phyloP scores from a whole-genome alignment of 2,329 filamentous ascomycete genomes.

The Ophiosphaerella herpotricha region DNA sequence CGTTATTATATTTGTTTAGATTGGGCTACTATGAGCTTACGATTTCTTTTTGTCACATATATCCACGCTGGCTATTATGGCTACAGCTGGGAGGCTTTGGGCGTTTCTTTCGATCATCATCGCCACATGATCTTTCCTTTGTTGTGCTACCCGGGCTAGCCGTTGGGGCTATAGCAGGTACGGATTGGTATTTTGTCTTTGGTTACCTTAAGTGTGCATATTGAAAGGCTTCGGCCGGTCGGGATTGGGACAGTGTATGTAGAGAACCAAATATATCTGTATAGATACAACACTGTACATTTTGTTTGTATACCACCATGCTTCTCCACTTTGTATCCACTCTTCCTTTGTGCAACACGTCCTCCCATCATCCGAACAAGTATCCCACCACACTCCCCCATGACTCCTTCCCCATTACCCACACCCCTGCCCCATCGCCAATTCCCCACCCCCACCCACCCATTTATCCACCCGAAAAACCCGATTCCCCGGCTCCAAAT shows the following conservation, averaged over 20 bases:
- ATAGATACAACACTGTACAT: neutral
- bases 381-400: no score
- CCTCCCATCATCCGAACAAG: neutral
- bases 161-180: slow-evolving; percentile 10
- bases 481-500: neutral
- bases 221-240: neutral
- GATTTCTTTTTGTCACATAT: slow-evolving; percentile 38
- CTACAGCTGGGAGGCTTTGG: slow-evolving; percentile 1
- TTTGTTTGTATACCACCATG: neutral
- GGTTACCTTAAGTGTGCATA: slow-evolving; percentile 2
- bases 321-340: neutral
- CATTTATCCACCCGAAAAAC: neutral
- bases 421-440: neutral
- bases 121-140: slow-evolving; percentile 2
- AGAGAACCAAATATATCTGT: neutral
- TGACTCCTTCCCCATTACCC: neutral
- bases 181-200: slow-evolving; percentile 4
- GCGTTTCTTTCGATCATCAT: slow-evolving; percentile 1
- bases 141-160: slow-evolving; percentile 9
- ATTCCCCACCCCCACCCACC: neutral
- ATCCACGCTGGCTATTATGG: slow-evolving; percentile 10
- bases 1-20: slow-evolving; percentile 18
- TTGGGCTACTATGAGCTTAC: slow-evolving; percentile 30
- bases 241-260: neutral
- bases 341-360: neutral